phyloP scores from a whole-genome alignment of 371 early-diverging fungal genomes.

The Choanephora cucurbitarum region DNA sequence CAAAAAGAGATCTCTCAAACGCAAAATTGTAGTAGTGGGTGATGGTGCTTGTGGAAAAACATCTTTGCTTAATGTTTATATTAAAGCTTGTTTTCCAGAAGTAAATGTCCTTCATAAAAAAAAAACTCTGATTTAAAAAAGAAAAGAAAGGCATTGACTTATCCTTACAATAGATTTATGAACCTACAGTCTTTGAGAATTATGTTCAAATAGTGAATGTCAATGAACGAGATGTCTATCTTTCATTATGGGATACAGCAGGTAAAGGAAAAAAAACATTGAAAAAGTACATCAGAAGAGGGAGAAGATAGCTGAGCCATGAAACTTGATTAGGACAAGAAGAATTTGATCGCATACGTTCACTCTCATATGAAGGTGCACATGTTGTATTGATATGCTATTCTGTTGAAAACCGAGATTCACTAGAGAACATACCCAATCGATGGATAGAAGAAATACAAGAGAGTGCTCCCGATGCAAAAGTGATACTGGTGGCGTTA shows the following conservation, averaged over 20 bases:
- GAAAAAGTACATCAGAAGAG: not conserved
- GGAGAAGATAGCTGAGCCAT: not conserved
- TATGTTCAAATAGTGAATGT: conserved; percentile 81
- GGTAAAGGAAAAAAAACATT: conserved; percentile 51
- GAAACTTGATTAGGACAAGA: conserved; percentile 58
- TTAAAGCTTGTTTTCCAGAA: conserved; percentile 60
- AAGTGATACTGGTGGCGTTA: conserved; percentile 55
- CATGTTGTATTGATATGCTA: conserved; percentile 63
- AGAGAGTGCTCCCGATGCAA: conserved; percentile 49
- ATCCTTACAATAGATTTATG: conserved; percentile 33
- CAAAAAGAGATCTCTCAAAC: conserved; percentile 11
- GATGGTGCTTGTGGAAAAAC: conserved; percentile 76
- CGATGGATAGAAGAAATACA: conserved; percentile 57
- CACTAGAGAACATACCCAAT: conserved; percentile 58
- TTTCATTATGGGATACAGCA: conserved; percentile 94
- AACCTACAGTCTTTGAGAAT: conserved; percentile 88
- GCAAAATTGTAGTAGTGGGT: conserved; percentile 39
- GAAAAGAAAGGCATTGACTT: too few relatives aligned
- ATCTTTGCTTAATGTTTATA: conserved; percentile 61
- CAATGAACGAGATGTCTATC: conserved; percentile 76
- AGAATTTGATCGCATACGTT: conserved; percentile 61
- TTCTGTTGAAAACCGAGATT: conserved; percentile 58
- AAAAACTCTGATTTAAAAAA: not conserved
- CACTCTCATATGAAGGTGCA: conserved; percentile 57
- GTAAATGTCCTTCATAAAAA: conserved; percentile 16